Evolutionary conservation across 2,329 filamentous ascomycete species (phyloP), one percentile per base, ranked within the genome.

Genomic region (Stagonosporopsis tanaceti): DNA sequence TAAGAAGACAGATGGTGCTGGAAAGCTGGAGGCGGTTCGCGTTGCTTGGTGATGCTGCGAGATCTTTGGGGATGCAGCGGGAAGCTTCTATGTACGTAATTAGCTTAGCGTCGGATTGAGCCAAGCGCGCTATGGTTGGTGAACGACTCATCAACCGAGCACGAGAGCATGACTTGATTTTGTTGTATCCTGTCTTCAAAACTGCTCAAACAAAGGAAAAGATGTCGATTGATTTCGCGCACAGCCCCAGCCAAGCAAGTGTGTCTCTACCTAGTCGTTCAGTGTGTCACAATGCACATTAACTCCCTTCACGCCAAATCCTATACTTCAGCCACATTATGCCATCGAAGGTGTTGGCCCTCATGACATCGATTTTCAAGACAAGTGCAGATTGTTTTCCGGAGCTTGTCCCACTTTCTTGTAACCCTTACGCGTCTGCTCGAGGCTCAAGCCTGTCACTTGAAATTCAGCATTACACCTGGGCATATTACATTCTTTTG

Each of bases 1-100:
- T 73, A 70, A 72, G 53, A 44, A 20, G 37, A 46, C 34, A 42
- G 70, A 74, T 50, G 50, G 27, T 70, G 53, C 66, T 68, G 60
- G 72, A 74, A 76, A 7, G 22, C 8, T 55, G 50, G 57, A 30
- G 68, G 62, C 34, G 45, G 12, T 57, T 66, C 68, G 50, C 30
- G 61, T 61, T 64, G 57, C 50, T 70, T 71, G 50, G 57, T 66
- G 63, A 68, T 66, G 50, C 37, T 69, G 68, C 65, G 56, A 53
- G 62, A 47, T 63, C 66, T 60, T 61, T 62, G 60, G 58, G 14
- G 69, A 69, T 61, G 54, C 41, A 37, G 42, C 68, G 48, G 41
- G 66, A 60, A 50, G n/a, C 11, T 72, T 70, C 67, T 40, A 57
- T 47, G 47, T 48, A 17, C 4, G 9, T 22, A 39, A 20, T 24